Base-by-base conservation (phyloP, 176 grass and related monocot genomes). In the maize (Zea mays) region DNA sequence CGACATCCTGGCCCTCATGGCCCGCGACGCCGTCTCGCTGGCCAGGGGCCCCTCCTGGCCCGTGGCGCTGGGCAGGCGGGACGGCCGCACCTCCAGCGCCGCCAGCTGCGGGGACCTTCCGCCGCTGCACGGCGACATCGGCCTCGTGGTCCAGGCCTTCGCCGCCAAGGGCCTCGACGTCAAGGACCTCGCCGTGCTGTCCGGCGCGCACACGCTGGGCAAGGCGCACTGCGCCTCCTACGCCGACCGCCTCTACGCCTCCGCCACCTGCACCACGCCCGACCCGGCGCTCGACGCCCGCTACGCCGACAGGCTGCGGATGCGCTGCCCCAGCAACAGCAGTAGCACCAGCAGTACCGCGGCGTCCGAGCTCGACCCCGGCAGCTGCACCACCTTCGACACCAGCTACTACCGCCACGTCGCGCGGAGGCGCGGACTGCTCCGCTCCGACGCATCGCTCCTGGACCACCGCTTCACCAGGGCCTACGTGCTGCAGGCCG, bases 181-280 rank as follows among this genome's bases (percentile, higher is more conserved):
- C 39, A 88, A 90, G 85, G 91, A 90, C 37, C 50, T 95, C 47
- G 92, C 74, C 67, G 89, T 95, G 55, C 86, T 95, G 65, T 95
- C 92, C 47, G 94, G 94, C 5, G 94, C 69, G 1, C 95, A 97
- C 89, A 94, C 95, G 45, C 85, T 97, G 4, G 91, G 95, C 8
- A 97, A 69, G 2, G 63, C 89, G 8, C 85, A 91, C 59, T 97
- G 95, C 79, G 0, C 43, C 0, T 6, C 54, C 15, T 90, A 90
- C 80, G 54, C 43, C 3, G 73, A 88, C 83, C 82, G 95, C n/a
- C 75, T 94, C 39, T 92, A 97, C 85, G 86, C 91, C 85, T 95
- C 81, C 63, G 88, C 96, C 44, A 88, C 87, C 10, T 58, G 81
- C 50, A 59, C 57, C 57, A 90, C 35, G 36, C 46, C 67, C 80